Base-by-base conservation (phyloP, 2,329 filamentous ascomycete genomes). In the Trichoderma guizhouense region DNA sequence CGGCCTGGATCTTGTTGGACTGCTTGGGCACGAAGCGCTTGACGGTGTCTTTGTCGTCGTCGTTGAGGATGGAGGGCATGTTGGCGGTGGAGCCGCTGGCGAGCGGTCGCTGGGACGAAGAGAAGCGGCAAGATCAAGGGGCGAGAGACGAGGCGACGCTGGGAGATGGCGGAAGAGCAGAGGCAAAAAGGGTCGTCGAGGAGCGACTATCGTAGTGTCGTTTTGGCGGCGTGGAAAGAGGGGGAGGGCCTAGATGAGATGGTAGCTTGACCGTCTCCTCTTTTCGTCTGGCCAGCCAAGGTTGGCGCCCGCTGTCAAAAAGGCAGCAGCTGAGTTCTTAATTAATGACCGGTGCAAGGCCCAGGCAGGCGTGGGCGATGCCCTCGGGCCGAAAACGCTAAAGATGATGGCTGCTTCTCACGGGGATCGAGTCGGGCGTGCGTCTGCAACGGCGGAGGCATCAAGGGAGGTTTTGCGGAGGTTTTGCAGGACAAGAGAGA, bases 1-100 rank as follows among this genome's bases (percentile, higher is more conserved):
- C 95, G 74, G 95, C 94, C 76, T 97, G 93, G 82, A 99, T 98
- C 87, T 98, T 98, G 90, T 98, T 99, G 78, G 91, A 91, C 74
- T 94, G 90, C 82, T 97, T 98, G 74, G 96, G 95, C 69, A 99
- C 93, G 77, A 92, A 92, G 80, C 96, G 92, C 86, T 97, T 97
- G 83, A 99, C 95, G 73, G 91, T 97, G 84, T 97, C 93, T 87
- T 97, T 98, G 85, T 99, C 96, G 79, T 95, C 92, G 79, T 98
- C 95, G 80, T 87, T 93, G 71, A 99, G 89, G 75, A 97, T 87
- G 55, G 88, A 89, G 78, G 88, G 87, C 88, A 89, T 89, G 75
- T 77, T 83, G 67, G 64, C 64, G 47, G 62, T 36, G 67, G 34
- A 30, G 67, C 63, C 43, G 53, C 66, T 34, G 26, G 55, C 28